Evolutionary conservation across 345 rosid genomes (phyloP).

Genomic region (Arabis alpina): DNA sequence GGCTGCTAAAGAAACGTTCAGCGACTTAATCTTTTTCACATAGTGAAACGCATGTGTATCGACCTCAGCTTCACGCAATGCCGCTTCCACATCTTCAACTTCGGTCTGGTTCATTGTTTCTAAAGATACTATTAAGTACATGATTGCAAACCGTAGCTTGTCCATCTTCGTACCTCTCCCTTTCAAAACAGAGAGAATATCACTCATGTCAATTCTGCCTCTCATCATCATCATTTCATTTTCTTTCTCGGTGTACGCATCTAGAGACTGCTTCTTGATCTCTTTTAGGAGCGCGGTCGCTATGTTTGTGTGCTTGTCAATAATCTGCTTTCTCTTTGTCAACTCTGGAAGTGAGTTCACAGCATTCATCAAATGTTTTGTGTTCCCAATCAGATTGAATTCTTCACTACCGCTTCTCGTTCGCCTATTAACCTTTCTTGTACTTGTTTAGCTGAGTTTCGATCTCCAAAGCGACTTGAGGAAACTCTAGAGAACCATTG

Average conservation of each 20-base stretch:
- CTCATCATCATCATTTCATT: too few relatives aligned
- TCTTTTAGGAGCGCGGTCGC: constrained; percentile 72
- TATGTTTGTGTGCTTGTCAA: constrained; percentile 84
- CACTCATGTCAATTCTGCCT: too few relatives aligned
- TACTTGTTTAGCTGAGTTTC: constrained; percentile 72
- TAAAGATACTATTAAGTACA: too few relatives aligned
- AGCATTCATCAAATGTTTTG: constrained; percentile 85
- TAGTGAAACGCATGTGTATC: constrained; percentile 74
- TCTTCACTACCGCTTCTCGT: constrained; percentile 60
- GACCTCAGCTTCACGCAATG: constrained; percentile 71
- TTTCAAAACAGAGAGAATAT: too few relatives aligned
- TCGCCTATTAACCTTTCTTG: constrained; percentile 77
- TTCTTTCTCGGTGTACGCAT: too few relatives aligned
- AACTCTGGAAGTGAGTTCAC: constrained; percentile 85
- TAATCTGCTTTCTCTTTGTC: constrained; percentile 76
- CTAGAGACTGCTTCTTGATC: too few relatives aligned
- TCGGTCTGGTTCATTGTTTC: too few relatives aligned
- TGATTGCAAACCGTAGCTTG: too few relatives aligned
- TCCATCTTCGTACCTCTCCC: too few relatives aligned
- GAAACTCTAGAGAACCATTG: constrained; percentile 74
- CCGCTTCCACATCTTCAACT: constrained; percentile 76
- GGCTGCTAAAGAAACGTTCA: constrained; percentile 74
- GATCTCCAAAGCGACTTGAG: constrained; percentile 83
- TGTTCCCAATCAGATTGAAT: constrained; percentile 71
- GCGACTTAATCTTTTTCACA: constrained; percentile 81